phyloP scores from a whole-genome alignment of 2,329 filamentous ascomycete species.

The Fusarium oligoseptatum region DNA sequence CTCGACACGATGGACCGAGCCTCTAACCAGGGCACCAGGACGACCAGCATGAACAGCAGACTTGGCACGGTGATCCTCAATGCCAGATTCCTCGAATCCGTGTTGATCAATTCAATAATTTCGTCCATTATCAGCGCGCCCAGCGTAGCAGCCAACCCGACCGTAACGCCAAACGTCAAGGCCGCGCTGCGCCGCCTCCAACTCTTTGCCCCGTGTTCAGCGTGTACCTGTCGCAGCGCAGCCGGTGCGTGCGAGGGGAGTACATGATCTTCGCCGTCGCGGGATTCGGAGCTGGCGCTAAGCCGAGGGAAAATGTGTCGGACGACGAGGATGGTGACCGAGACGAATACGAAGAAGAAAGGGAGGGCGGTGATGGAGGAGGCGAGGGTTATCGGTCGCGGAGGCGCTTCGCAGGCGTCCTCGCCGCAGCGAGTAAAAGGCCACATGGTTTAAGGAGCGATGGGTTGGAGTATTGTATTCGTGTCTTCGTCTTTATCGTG shows the following conservation, averaged over 20 bases:
- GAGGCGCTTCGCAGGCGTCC: conserved; percentile 67
- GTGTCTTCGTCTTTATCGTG: conserved; percentile 8
- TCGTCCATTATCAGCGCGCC: conserved; percentile 87
- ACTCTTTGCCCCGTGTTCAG: conserved; percentile 68
- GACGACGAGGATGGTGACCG: conserved; percentile 72
- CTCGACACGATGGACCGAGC: conserved; percentile 73
- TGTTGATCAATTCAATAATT: conserved; percentile 80
- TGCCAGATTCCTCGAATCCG: conserved; percentile 75
- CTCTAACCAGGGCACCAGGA: conserved; percentile 84
- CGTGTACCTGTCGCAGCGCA: conserved; percentile 69
- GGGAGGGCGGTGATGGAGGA: conserved; percentile 74
- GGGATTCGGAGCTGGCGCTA: conserved; percentile 63
- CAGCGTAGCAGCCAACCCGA: conserved; percentile 82
- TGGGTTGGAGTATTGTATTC: background rate
- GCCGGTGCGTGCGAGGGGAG: conserved; percentile 73
- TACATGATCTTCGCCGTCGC: conserved; percentile 71
- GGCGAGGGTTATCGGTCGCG: conserved; percentile 57
- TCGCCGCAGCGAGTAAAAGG: conserved; percentile 64
- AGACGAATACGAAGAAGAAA: conserved; percentile 77
- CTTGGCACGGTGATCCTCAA: conserved; percentile 78
- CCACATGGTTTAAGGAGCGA: conserved; percentile 50
- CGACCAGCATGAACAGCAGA: conserved; percentile 78
- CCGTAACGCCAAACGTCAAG: conserved; percentile 79
- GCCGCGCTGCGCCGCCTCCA: conserved; percentile 67
- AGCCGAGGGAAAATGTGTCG: conserved; percentile 81